Conservation (phyloP, 192 early-diverging fungal genomes). For the Neocallimastix lanati region DNA sequence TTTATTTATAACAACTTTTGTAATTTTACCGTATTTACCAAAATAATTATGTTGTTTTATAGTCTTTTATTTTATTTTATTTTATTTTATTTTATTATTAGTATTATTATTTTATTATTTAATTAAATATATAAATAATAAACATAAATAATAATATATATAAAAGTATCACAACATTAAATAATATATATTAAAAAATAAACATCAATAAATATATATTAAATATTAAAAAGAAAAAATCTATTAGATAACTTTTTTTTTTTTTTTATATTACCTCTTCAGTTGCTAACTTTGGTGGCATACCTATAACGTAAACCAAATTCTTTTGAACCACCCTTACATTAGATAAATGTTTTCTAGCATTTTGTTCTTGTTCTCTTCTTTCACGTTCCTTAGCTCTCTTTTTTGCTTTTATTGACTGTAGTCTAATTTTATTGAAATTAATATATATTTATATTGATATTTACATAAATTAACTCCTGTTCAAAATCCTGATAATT, state of each 20-base stretch:
- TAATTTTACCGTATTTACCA: slow-evolving; percentile 95
- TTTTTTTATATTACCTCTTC: slow-evolving; percentile 49
- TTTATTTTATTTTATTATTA: too few species aligned
- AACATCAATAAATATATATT: too few species aligned
- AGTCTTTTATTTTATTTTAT: slow-evolving; percentile 15
- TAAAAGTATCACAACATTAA: too few species aligned
- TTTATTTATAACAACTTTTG: slow-evolving; percentile 72
- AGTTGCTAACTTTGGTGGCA: slow-evolving; percentile 64
- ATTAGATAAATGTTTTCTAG: slow-evolving; percentile 64
- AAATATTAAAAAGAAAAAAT: too few species aligned
- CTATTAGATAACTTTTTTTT: too few species aligned
- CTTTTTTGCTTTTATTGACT: slow-evolving; percentile 57
- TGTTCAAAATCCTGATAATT: too few species aligned
- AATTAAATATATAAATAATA: background rate
- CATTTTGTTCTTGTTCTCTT: slow-evolving; percentile 65
- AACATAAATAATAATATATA: too few species aligned
- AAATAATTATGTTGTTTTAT: slow-evolving; percentile 79
- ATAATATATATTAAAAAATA: too few species aligned
- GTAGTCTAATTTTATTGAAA: slow-evolving; percentile 21
- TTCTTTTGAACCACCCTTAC: slow-evolving; percentile 94
- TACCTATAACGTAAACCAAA: slow-evolving; percentile 87
- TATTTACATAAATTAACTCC: too few species aligned
- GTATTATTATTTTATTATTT: background rate
- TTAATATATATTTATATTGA: too few species aligned
- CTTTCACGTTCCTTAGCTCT: slow-evolving; percentile 79